Base-by-base conservation (phyloP, 176 grass and related monocot genomes). In the Lolium multiflorum region DNA sequence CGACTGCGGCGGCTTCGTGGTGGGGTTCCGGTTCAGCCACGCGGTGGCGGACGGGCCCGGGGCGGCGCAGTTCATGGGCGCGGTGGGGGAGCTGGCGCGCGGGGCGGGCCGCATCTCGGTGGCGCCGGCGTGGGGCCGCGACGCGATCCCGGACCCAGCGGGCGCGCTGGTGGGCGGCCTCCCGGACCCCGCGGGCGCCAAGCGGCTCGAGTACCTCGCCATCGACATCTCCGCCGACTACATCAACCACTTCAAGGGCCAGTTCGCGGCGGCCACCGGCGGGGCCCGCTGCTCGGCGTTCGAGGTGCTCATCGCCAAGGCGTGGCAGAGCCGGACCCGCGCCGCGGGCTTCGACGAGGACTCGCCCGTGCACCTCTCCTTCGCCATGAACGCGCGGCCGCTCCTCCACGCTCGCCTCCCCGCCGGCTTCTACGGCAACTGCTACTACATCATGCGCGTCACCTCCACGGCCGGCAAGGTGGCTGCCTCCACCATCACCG, bases 371-470 rank as follows among this genome's bases (percentile, higher is more conserved):
- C 88, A 97, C 81, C 90, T 97, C 81, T 91, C 81, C 76, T 97
- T 97, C 78, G 92, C 94, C 71, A 91, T 94, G 94, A 97, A 97
- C 89, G 94, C 92, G 52, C 88, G 94, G 2, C 94, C 91, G 46
- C 76, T 97, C 14, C 59, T 91, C 71, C 60, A 72, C 18, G 62
- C 50, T 25, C 76, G 65, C 37, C 61, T 82, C 48, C 88, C 90
- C 25, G 74, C 61, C 1, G 94, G 94, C 0, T 97, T 93, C 86
- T 97, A 97, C 74, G 94, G 94, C 46, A 97, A 97, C 80, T 97
- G 94, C 91, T 97, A 97, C 87, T 97, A 97, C 81, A 97, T 97
- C 85, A 97, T 97, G 94, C 88, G 88, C 69, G 89, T 94, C 1
- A 37, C 91, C 2, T 82, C 94, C 4, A 83, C 88, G 1, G 88